Percentiles rank a stretch among this genome's conserved stretches.
These are phyloP conservation scores for Ananas comosus DNA, from an alignment of 176 grass and related monocot genomes.

Conservation along the genomic window DNA sequence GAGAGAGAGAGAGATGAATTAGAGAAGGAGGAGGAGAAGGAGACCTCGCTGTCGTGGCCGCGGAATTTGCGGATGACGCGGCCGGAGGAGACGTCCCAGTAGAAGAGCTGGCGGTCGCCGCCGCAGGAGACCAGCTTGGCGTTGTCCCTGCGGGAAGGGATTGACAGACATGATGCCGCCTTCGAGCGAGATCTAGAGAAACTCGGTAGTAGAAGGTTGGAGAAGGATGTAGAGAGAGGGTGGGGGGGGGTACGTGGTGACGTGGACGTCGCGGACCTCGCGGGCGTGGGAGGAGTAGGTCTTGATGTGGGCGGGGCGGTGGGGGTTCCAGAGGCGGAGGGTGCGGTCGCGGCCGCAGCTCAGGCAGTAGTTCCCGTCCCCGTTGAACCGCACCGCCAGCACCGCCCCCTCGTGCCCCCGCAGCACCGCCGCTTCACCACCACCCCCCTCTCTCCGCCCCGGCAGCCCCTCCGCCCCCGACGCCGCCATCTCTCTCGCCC, in stretches of 20 bases:
- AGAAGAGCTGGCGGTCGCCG: constrained; percentile 80
- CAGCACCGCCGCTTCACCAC: constrained; percentile 33
- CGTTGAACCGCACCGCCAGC: constrained; percentile 84
- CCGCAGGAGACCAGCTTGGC: constrained; percentile 84
- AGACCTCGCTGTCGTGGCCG: constrained; percentile 92
- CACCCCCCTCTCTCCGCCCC: constrained; percentile 42
- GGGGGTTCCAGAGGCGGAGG: constrained; percentile 88
- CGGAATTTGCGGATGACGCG: constrained; percentile 90
- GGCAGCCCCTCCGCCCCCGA: constrained; percentile 21
- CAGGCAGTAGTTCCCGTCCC: constrained; percentile 88
- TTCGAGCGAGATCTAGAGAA: constrained; percentile 10
- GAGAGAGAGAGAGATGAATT: not conserved
- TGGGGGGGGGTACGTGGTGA: constrained; percentile 42
- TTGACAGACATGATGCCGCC: not conserved
- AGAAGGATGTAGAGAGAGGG: not conserved
- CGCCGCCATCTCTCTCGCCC: constrained; percentile 18
- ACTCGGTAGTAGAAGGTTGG: not conserved
- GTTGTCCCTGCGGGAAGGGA: constrained; percentile 45
- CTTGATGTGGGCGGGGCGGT: constrained; percentile 82
- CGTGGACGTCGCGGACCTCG: constrained; percentile 86
- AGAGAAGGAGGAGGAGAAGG: not conserved
- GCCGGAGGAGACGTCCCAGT: constrained; percentile 77
- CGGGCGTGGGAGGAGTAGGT: constrained; percentile 86
- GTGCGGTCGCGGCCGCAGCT: constrained; percentile 96
- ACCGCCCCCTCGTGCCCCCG: constrained; percentile 84